A percentile compares a stretch with the other conserved stretches of the same genome.
Conservation (phyloP, 2,329 filamentous ascomycete genomes). For the Lecanicillium sp. region DNA sequence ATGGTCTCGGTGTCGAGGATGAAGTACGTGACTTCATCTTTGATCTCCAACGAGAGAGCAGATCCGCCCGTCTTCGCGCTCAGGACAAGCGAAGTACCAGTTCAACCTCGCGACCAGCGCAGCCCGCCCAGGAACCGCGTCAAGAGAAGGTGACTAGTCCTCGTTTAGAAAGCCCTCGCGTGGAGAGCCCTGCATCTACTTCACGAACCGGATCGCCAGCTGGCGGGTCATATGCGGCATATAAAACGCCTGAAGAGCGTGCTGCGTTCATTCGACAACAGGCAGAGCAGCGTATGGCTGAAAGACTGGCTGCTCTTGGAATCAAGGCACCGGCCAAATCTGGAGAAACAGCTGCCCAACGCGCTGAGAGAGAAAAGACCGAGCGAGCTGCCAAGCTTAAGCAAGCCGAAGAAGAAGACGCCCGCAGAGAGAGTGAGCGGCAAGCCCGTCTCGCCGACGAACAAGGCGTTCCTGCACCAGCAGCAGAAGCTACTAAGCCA, state of each 20-base stretch:
- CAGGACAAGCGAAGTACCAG: constrained; percentile 39
- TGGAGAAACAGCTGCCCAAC: constrained; percentile 73
- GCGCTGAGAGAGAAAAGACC: constrained; percentile 77
- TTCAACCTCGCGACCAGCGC: constrained; percentile 28
- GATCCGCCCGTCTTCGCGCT: constrained; percentile 59
- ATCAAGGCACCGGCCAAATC: constrained; percentile 75
- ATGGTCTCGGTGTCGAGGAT: constrained; percentile 91
- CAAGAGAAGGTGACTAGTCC: constrained; percentile 30
- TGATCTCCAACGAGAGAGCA: constrained; percentile 81
- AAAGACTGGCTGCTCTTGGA: constrained; percentile 85
- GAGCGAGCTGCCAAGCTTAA: constrained; percentile 81
- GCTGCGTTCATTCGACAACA: constrained; percentile 96
- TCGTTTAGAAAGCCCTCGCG: constrained; percentile 21
- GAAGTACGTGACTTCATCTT: constrained; percentile 98
- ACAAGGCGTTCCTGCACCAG: constrained; percentile 53
- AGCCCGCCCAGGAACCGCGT: constrained; percentile 34
- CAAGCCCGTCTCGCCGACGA: constrained; percentile 78
- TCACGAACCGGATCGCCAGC: constrained; percentile 40
- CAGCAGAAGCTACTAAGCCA: constrained; percentile 35
- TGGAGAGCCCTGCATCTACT: constrained; percentile 43
- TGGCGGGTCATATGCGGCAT: constrained; percentile 67
- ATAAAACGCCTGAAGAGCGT: constrained; percentile 86
- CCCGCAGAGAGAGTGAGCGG: constrained; percentile 77
- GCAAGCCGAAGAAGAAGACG: constrained; percentile 91
- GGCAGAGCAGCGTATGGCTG: constrained; percentile 93